Percentiles rank a stretch among this genome's conserved stretches.
phyloP scores from a whole-genome alignment of 129 eudicot species.

The Tagetes patula region DNA sequence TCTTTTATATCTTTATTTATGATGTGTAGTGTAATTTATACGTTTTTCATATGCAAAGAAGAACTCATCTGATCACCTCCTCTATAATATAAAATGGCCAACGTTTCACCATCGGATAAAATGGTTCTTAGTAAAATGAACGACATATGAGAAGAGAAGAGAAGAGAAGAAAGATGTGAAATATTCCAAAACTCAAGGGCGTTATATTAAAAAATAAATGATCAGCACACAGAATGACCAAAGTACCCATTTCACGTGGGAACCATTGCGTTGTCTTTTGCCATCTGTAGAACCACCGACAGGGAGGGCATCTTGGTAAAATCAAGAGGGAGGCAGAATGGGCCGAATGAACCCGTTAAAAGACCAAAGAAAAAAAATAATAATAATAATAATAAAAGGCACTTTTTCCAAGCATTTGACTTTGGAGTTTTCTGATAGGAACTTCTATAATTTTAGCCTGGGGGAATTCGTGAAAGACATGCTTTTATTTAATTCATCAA shows the following conservation, averaged over 20 bases:
- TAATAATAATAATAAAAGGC: constrained; percentile 9
- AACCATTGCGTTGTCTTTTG: neutral
- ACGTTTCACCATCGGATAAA: neutral
- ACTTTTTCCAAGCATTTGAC: constrained; percentile 38
- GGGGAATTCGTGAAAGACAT: constrained; percentile 34
- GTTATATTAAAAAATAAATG: neutral
- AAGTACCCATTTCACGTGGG: constrained; percentile 8
- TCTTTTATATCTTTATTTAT: neutral
- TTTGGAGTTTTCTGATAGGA: constrained; percentile 37
- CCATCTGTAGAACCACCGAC: constrained; percentile 30
- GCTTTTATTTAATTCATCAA: neutral
- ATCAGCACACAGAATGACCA: neutral
- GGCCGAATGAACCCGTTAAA: constrained; percentile 19
- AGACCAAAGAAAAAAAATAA: too few species aligned
- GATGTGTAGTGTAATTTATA: neutral
- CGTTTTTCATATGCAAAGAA: too few species aligned
- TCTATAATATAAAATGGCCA: neutral
- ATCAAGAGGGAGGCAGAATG: constrained; percentile 1
- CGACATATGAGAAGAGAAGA: too few species aligned
- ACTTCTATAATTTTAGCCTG: constrained; percentile 16
- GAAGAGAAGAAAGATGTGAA: neutral
- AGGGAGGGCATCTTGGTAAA: constrained; percentile 28
- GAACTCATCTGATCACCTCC: too few species aligned
- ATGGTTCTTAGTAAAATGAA: neutral
- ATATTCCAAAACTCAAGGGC: neutral